A percentile compares a stretch with the other conserved stretches of the same genome.
Conservation (phyloP, 2,329 filamentous ascomycete genomes). For the Penicillium sp. region DNA sequence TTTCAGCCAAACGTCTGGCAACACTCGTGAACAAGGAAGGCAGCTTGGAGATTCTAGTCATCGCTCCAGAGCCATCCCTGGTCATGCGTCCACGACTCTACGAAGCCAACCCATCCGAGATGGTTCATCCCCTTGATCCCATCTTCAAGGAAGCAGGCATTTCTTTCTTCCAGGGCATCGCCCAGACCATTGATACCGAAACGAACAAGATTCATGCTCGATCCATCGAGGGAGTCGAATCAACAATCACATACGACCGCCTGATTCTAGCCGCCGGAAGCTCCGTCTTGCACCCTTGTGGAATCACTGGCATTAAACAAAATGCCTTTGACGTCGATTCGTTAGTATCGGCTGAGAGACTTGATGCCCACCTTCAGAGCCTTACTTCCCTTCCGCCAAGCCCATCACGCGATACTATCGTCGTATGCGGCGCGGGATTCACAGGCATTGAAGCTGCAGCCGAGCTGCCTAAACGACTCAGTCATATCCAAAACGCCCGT, state of each 20-base stretch:
- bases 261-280: slow-evolving; percentile 43
- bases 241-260: slow-evolving; percentile 30
- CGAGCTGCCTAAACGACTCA: slow-evolving; percentile 33
- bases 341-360: slow-evolving; percentile 23
- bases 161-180: slow-evolving; percentile 18
- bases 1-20: slow-evolving; percentile 36
- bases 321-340: slow-evolving; percentile 40
- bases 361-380: slow-evolving; percentile 30
- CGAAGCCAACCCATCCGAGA: slow-evolving; percentile 28
- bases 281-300: slow-evolving; percentile 26
- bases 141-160: slow-evolving; percentile 32
- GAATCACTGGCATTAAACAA: slow-evolving; percentile 30
- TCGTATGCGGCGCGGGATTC: slow-evolving; percentile 38
- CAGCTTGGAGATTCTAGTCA: slow-evolving; percentile 30
- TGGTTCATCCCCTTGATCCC: slow-evolving; percentile 18
- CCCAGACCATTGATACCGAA: slow-evolving; percentile 5
- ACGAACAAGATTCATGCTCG: slow-evolving; percentile 15
- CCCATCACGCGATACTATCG: slow-evolving; percentile 33
- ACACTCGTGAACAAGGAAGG: slow-evolving; percentile 16
- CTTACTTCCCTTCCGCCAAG: slow-evolving; percentile 24
- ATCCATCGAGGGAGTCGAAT: slow-evolving; percentile 1
- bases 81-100: slow-evolving; percentile 39
- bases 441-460: slow-evolving; percentile 32
- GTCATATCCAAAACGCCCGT: not conserved
- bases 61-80: slow-evolving; percentile 35